Percentiles rank a stretch among this genome's conserved stretches.
phyloP scores from a whole-genome alignment of 495 filamentous ascomycete genomes.

The Penicillium mononematosum region DNA sequence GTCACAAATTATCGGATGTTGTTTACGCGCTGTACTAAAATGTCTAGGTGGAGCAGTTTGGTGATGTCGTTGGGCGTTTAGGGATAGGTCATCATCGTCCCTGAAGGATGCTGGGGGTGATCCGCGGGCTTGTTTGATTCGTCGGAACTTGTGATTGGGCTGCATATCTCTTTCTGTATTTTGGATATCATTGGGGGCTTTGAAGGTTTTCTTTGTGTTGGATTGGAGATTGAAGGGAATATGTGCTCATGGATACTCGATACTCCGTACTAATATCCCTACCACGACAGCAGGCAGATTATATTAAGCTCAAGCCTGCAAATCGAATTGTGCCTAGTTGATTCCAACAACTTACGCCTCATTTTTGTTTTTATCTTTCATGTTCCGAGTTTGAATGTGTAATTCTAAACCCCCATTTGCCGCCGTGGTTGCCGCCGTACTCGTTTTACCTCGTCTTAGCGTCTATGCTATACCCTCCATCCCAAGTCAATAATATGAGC shows the following conservation, averaged over 20 bases:
- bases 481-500: neutral
- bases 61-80: too few relatives aligned
- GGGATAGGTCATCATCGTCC: neutral
- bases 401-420: neutral
- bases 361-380: neutral
- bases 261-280: neutral
- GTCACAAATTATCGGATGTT: constrained; percentile 39
- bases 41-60: too few relatives aligned
- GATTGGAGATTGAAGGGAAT: neutral
- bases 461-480: neutral
- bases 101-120: constrained; percentile 3
- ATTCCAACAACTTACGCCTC: neutral
- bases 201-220: neutral
- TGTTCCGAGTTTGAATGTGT: neutral
- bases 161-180: neutral
- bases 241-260: neutral
- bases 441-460: neutral
- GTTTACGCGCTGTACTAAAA: constrained; percentile 24
- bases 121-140: neutral
- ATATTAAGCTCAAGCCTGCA: neutral
- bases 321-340: neutral
- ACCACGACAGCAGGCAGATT: neutral
- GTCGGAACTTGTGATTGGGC: neutral
- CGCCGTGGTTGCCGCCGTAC: neutral
- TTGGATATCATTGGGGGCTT: neutral